Evolutionary conservation across 495 filamentous ascomycete species (phyloP).

Genomic region (Annulohypoxylon stygium): DNA sequence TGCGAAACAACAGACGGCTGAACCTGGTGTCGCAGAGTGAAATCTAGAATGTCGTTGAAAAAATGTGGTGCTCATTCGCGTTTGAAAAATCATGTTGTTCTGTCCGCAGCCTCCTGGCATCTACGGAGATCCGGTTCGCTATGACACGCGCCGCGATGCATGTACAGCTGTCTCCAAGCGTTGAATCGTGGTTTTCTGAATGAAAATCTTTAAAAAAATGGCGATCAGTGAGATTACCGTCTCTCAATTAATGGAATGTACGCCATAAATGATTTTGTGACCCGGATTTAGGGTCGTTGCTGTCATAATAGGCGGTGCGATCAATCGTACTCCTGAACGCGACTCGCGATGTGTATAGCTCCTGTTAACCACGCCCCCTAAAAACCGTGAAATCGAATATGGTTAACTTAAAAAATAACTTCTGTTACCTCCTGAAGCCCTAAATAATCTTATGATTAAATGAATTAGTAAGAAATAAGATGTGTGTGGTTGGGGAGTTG

Average conservation of each 20-base stretch:
- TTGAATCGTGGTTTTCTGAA: constrained; percentile 50
- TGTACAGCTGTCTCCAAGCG: constrained; percentile 22
- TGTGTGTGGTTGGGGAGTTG: constrained; percentile 20
- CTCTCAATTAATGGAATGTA: neutral
- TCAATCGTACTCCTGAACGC: constrained; percentile 21
- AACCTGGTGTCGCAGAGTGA: constrained; percentile 7
- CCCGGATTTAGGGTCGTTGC: constrained; percentile 32
- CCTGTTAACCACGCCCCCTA: neutral
- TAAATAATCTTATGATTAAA: neutral
- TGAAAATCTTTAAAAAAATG: constrained; percentile 24
- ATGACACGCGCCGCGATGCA: constrained; percentile 25
- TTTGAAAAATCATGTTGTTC: neutral
- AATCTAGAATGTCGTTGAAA: constrained; percentile 1
- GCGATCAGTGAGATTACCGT: constrained; percentile 19
- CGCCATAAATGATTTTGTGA: constrained; percentile 21
- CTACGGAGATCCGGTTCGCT: constrained; percentile 6
- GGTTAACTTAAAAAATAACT: constrained; percentile 12
- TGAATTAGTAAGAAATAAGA: neutral
- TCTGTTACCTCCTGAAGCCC: neutral
- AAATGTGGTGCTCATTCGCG: constrained; percentile 13
- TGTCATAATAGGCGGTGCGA: constrained; percentile 32
- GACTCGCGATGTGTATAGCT: constrained; percentile 9
- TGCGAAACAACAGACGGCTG: constrained; percentile 17
- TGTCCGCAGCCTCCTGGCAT: constrained; percentile 7
- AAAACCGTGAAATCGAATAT: neutral